phyloP scores from a whole-genome alignment of 106 monocot species.

The Allium sativum region DNA sequence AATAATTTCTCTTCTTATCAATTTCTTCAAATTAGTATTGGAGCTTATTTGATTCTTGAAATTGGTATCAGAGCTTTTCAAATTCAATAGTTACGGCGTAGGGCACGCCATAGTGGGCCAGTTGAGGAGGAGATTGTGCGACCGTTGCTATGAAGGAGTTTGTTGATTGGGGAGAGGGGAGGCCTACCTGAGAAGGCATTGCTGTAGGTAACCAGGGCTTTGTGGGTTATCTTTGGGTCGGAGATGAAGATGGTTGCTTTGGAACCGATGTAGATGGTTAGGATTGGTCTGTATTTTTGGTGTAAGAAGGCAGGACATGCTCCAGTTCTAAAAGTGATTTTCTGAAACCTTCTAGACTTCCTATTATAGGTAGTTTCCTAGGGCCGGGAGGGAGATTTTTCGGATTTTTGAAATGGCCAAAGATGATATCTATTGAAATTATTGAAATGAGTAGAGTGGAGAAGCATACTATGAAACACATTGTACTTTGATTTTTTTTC shows the following conservation, averaged over 20 bases:
- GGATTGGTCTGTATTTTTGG: slow-evolving; percentile 20
- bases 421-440: too few relatives aligned
- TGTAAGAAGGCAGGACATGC: background rate
- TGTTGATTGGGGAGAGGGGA: background rate
- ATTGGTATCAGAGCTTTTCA: too few relatives aligned
- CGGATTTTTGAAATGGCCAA: too few relatives aligned
- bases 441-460: too few relatives aligned
- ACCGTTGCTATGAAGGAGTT: slow-evolving; percentile 6
- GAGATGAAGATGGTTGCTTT: slow-evolving; percentile 17
- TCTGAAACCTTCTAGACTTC: slow-evolving; percentile 9
- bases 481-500: too few relatives aligned
- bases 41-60: too few relatives aligned
- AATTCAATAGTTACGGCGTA: too few relatives aligned
- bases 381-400: slow-evolving; percentile 19
- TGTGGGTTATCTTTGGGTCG: slow-evolving; percentile 21
- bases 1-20: too few relatives aligned
- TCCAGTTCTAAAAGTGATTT: background rate
- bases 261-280: slow-evolving; percentile 18
- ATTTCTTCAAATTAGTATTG: too few relatives aligned
- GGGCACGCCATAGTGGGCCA: slow-evolving; percentile 29
- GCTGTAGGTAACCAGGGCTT: slow-evolving; percentile 22
- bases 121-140: slow-evolving; percentile 11
- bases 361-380: slow-evolving; percentile 7
- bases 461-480: too few relatives aligned
- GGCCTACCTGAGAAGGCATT: slow-evolving; percentile 25